Base-by-base conservation (phyloP, 1,284 basidiomycete genomes). In the Melampsora larici-populina region DNA sequence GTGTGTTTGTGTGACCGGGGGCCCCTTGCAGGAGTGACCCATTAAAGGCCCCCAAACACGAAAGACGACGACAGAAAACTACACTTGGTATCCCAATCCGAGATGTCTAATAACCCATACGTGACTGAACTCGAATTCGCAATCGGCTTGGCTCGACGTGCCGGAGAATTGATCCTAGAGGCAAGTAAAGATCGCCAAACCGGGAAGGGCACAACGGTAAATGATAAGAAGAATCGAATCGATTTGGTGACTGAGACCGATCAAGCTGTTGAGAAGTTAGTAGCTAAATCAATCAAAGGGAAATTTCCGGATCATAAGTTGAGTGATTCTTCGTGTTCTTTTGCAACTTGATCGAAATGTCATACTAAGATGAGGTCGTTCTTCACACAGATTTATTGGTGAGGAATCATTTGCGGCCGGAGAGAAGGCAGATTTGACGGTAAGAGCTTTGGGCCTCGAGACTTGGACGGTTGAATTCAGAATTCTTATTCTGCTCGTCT, bases 221-320 rank as follows among this genome's bases (percentile, higher is more conserved):
- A 89, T 80, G 90, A 92, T 86, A 96, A 95, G 88, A 91, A 91
- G 84, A 95, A 95, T 83, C 90, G 92, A 11, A 92, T 94, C 21
- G 93, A 95, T 85, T 84, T 85, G 79, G 96, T 98, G n/a, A 98
- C 96, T 0, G 92, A 97, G 85, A 97, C 93, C 82, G 95, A 99
- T 85, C 92, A 97, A 79, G 89, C 88, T 51, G 94, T 97, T 17
- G 95, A 98, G 84, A 90, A 92, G 80, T 87, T 95, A 75, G 91
- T 97, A 65, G 89, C 89, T 83, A 83, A 87, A 72, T 88, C 89
- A 83, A 89, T 97, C 79, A 85, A 86, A 46, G 84, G 85, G 36
- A 86, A 86, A 67, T 97, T 92, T 84, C 93, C 94, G 0, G 82
- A 85, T 15, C 96, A 94, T 84, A 86, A 90, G 79, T 95, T 13